Percentiles rank a stretch among this genome's conserved stretches.
Evolutionary conservation across 345 rosid species (phyloP).

Genomic region (Pistacia integerrima): DNA sequence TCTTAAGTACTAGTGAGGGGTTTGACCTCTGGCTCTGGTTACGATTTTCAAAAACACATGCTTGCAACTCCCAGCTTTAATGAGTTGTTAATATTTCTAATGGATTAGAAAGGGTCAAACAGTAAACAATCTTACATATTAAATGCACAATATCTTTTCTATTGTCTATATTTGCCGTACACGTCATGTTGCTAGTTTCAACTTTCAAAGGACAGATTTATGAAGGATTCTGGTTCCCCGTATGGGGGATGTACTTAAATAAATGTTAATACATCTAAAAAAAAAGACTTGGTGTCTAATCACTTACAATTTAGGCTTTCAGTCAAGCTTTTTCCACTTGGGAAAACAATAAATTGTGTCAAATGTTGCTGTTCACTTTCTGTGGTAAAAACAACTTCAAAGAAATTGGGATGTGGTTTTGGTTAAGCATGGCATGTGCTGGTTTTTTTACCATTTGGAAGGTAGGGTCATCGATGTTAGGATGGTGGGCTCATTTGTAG

Average conservation of each 20-base stretch:
- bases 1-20: too few relatives aligned
- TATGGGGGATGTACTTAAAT: background rate
- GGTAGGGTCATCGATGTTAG: constrained; percentile 12
- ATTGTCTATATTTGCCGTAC: constrained; percentile 17
- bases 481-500: constrained; percentile 16
- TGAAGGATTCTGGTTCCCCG: constrained; percentile 2
- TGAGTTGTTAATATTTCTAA: background rate
- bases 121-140: background rate
- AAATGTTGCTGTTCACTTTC: background rate
- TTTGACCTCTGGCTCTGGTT: background rate
- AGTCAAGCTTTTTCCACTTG: background rate
- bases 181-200: constrained; percentile 12
- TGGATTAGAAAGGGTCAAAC: background rate
- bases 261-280: background rate
- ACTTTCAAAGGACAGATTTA: constrained; percentile 3
- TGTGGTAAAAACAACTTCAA: background rate
- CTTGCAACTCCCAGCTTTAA: background rate
- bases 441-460: background rate
- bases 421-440: constrained; percentile 6
- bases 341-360: background rate
- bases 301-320: background rate
- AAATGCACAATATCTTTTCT: background rate
- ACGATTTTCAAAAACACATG: constrained; percentile 5
- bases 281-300: background rate
- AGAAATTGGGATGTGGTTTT: background rate